Conservation (phyloP, 208 protist species). For the Crithidia brevicula region DNA sequence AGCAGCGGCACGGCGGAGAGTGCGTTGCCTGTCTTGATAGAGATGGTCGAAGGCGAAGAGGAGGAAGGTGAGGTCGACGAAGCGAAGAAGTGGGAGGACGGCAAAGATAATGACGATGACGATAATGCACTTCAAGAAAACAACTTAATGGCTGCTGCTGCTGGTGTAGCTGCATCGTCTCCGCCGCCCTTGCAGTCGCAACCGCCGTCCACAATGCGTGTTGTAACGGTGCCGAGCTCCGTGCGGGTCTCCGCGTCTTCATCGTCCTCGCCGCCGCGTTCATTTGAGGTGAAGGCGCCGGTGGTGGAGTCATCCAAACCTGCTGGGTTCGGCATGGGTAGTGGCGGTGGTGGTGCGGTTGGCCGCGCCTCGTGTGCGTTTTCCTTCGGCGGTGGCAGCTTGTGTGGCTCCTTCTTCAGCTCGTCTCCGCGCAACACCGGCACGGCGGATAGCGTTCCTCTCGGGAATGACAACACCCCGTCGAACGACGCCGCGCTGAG, state of each 20-base stretch:
- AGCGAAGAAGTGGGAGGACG: not conserved
- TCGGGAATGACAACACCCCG: conserved; percentile 5
- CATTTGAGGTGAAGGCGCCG: not conserved
- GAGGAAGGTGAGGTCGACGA: not conserved
- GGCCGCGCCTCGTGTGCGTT: no score
- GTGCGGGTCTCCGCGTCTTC: no score
- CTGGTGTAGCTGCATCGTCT: no score
- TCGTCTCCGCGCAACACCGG: not conserved
- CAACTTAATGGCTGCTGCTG: no score
- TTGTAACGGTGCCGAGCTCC: no score
- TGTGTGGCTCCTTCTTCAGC: not conserved
- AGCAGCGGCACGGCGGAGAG: not conserved
- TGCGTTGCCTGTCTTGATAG: not conserved
- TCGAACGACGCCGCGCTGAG: conserved; percentile 15
- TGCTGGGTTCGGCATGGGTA: no score
- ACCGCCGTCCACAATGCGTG: not conserved
- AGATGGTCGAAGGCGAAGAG: not conserved
- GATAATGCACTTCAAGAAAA: no score
- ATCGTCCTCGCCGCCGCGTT: not conserved
- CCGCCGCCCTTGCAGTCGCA: not conserved
- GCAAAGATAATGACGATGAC: no score
- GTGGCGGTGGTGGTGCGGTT: no score
- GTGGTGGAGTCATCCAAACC: not conserved
- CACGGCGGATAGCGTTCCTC: not conserved
- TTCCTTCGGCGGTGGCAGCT: not conserved